Conservation (phyloP, 306 rosid species). For the Prunus armeniaca region DNA sequence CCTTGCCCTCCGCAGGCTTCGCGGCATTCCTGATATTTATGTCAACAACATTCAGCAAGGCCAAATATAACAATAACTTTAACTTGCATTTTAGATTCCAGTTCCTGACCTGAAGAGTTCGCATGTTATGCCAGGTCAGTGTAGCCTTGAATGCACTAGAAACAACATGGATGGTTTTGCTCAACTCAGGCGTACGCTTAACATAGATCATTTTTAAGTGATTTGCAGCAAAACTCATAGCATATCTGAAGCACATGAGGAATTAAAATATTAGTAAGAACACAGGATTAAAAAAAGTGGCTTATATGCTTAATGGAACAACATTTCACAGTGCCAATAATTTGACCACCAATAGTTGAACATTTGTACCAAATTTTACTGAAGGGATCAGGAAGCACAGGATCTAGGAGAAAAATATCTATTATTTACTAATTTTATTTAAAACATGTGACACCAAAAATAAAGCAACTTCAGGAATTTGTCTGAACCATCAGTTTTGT, state of each 20-base stretch:
- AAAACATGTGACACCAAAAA: neutral
- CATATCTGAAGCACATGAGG: slow-evolving; percentile 55
- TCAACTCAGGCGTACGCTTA: slow-evolving; percentile 61
- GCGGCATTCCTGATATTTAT: slow-evolving; percentile 76
- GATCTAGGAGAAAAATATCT: neutral
- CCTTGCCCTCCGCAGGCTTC: slow-evolving; percentile 99
- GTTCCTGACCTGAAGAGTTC: slow-evolving; percentile 70
- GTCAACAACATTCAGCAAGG: slow-evolving; percentile 18
- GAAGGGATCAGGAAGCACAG: neutral
- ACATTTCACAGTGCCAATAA: neutral
- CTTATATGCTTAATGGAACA: neutral
- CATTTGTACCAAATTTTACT: neutral
- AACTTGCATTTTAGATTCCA: slow-evolving; percentile 2
- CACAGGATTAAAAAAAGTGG: neutral
- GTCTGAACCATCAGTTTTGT: neutral
- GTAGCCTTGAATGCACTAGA: slow-evolving; percentile 92
- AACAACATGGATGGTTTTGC: slow-evolving; percentile 74
- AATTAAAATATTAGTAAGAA: slow-evolving; percentile 5
- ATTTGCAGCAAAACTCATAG: slow-evolving; percentile 77
- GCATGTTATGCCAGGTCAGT: slow-evolving; percentile 88
- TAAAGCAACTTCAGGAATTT: neutral
- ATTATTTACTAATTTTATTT: neutral
- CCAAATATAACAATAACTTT: slow-evolving; percentile 6
- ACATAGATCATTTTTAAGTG: slow-evolving; percentile 69
- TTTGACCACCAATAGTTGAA: neutral